Conservation (phyloP, 225 moss, liverwort and hornwort species). For the Neckera pumila region DNA sequence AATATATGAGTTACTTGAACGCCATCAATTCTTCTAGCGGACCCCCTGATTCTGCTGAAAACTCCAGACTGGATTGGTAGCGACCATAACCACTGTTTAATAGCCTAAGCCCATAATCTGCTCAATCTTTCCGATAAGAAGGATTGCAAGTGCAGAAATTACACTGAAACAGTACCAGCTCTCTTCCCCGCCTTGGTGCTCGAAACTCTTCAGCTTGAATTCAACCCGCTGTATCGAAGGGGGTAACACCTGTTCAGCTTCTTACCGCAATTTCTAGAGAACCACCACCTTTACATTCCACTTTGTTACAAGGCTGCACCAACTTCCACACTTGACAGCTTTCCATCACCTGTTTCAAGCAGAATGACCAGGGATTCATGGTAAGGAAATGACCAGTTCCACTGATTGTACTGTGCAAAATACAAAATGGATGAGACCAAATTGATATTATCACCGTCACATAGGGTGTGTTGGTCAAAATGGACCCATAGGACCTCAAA, state of each 20-base stretch:
- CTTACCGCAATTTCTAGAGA: conserved; percentile 5
- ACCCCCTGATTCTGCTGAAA: conserved; percentile 17
- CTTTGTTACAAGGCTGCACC: conserved; percentile 17
- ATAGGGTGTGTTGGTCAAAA: background rate
- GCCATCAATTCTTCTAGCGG: conserved; percentile 5
- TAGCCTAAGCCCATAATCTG: background rate
- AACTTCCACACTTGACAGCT: conserved; percentile 9
- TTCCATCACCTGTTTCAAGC: conserved; percentile 1
- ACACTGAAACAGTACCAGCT: background rate
- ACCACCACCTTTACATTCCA: conserved; percentile 15
- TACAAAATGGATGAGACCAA: background rate
- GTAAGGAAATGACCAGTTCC: background rate
- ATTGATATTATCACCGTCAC: background rate
- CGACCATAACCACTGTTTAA: conserved; percentile 16
- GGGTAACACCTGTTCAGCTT: background rate
- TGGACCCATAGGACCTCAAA: background rate
- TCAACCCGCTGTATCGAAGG: background rate
- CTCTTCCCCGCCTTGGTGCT: conserved; percentile 2
- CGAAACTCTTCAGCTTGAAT: background rate
- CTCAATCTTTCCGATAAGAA: conserved; percentile 7
- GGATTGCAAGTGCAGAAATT: conserved; percentile 11
- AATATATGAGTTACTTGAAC: conserved; percentile 18
- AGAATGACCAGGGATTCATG: background rate
- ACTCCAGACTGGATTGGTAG: conserved; percentile 19
- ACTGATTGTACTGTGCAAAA: background rate